Conservation (phyloP, 257 asterid species). For the Cordia subcordata region DNA sequence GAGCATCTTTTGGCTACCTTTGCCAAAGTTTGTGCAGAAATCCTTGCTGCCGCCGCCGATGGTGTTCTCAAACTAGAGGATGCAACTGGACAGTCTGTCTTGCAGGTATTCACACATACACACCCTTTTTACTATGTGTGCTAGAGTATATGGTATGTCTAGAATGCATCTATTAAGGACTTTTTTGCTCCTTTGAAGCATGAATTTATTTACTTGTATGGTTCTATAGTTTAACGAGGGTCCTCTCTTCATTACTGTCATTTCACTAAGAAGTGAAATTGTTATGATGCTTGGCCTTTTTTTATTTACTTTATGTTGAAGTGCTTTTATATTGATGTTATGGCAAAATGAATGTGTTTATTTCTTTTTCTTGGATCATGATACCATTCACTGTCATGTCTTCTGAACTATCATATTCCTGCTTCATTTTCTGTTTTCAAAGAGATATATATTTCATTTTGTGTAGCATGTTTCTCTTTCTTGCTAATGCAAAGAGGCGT, state of each 20-base stretch:
- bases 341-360: background rate
- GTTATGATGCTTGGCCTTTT: too few relatives aligned
- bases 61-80: constrained; percentile 77
- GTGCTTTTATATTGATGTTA: too few relatives aligned
- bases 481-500: background rate
- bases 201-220: too few relatives aligned
- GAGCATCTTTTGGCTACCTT: constrained; percentile 93
- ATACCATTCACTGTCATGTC: background rate
- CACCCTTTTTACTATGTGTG: background rate
- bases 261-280: too few relatives aligned
- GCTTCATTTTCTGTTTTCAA: too few relatives aligned
- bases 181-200: background rate
- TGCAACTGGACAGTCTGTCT: constrained; percentile 67
- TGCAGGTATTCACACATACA: constrained; percentile 47
- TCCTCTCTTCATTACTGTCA: too few relatives aligned
- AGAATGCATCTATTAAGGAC: background rate
- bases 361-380: background rate
- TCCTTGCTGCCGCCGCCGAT: constrained; percentile 91
- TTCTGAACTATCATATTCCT: background rate
- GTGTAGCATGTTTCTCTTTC: constrained; percentile 1
- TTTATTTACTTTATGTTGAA: background rate
- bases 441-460: too few relatives aligned
- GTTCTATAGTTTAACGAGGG: too few relatives aligned
- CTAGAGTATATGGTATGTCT: background rate
- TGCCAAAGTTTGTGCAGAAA: constrained; percentile 94